These are phyloP conservation scores for Cystobasidium onofrii DNA, from an alignment of 768 basidiomycete genomes.

Conservation along the genomic window DNA sequence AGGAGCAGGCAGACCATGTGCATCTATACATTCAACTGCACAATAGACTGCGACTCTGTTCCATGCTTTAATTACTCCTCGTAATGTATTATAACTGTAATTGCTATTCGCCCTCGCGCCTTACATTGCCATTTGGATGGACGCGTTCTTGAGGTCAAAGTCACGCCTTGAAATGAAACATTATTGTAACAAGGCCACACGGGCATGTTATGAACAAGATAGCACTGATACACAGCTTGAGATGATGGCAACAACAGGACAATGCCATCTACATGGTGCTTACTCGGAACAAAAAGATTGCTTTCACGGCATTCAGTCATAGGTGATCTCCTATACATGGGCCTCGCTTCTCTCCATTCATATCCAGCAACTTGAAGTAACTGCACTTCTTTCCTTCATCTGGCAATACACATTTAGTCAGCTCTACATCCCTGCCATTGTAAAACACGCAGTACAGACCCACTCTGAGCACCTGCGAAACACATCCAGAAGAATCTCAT, in stretches of 20 bases:
- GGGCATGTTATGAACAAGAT: no score
- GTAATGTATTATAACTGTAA: no score
- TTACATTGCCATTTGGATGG: neutral
- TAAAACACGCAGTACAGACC: neutral
- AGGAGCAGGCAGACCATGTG: no score
- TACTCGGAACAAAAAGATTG: no score
- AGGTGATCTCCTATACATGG: slow-evolving; percentile 19
- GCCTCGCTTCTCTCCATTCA: slow-evolving; percentile 14
- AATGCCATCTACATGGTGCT: neutral
- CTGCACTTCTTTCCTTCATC: slow-evolving; percentile 38
- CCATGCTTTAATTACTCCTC: no score
- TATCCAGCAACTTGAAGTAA: slow-evolving; percentile 34
- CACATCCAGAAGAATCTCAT: slow-evolving; percentile 41
- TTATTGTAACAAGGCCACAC: neutral
- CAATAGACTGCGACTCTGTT: no score
- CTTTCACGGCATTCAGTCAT: no score
- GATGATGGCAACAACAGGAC: neutral
- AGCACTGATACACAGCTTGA: no score
- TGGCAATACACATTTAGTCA: neutral
- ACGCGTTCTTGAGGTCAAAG: neutral
- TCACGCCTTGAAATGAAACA: neutral
- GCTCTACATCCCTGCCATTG: neutral
- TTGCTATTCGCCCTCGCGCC: neutral
- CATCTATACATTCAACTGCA: no score
- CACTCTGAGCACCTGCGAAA: slow-evolving; percentile 36